These are phyloP conservation scores for Scedosporium dehoogii DNA, from an alignment of 2,329 filamentous ascomycete species.

Conservation along the genomic window DNA sequence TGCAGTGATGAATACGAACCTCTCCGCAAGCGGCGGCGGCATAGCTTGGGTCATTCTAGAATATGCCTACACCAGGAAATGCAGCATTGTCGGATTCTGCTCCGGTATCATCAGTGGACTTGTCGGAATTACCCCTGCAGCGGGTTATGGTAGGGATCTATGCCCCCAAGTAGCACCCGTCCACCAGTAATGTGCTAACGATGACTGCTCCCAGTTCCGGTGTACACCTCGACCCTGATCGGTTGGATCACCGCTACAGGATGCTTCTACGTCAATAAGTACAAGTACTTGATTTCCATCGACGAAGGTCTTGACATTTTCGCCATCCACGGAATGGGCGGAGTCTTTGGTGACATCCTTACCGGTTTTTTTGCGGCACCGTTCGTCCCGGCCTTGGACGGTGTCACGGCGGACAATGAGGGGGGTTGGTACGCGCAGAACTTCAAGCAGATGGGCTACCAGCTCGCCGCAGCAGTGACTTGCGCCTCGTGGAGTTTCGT, in stretches of 20 bases:
- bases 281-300: conserved; percentile 41
- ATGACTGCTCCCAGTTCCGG: conserved; percentile 22
- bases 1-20: conserved; percentile 49
- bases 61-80: conserved; percentile 30
- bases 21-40: conserved; percentile 43
- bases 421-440: conserved; percentile 42
- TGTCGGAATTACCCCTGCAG: conserved; percentile 49
- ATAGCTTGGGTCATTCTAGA: conserved; percentile 44
- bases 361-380: conserved; percentile 47
- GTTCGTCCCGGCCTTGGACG: conserved; percentile 40
- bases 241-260: conserved; percentile 38
- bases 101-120: conserved; percentile 46
- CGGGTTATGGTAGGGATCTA: conserved; percentile 30
- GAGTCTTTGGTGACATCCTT: conserved; percentile 44
- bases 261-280: conserved; percentile 35
- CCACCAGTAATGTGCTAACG: neutral
- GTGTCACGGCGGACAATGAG: conserved; percentile 29
- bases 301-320: conserved; percentile 53
- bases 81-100: conserved; percentile 21
- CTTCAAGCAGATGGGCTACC: conserved; percentile 44
- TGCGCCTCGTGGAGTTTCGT: conserved; percentile 45
- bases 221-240: conserved; percentile 40
- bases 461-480: conserved; percentile 46
- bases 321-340: conserved; percentile 49
- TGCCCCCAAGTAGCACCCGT: neutral